Conservation (phyloP, 202 grass and related monocot species). For the Setaria viridis region DNA sequence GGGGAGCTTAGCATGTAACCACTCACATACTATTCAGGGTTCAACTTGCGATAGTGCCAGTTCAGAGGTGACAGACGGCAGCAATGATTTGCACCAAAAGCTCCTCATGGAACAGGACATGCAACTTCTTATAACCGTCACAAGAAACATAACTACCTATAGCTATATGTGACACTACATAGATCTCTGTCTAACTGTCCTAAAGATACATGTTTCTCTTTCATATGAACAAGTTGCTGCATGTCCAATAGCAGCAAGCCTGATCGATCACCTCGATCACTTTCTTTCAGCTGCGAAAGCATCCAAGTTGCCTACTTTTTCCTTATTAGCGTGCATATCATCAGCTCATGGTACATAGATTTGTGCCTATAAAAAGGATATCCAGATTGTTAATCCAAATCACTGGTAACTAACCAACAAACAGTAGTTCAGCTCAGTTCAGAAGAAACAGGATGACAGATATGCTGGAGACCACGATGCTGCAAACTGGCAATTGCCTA, state of each 20-base stretch:
- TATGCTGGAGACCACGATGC: neutral
- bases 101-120: slow-evolving; percentile 9
- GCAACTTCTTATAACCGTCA: slow-evolving; percentile 29
- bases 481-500: neutral
- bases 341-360: neutral
- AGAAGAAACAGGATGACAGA: neutral
- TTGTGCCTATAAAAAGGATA: slow-evolving; percentile 44
- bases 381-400: neutral
- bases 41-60: neutral
- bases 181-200: slow-evolving; percentile 6
- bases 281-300: slow-evolving; percentile 30
- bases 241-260: neutral
- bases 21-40: neutral
- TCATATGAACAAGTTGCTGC: slow-evolving; percentile 12
- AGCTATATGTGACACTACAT: neutral
- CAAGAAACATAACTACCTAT: neutral
- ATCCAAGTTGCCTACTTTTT: slow-evolving; percentile 33
- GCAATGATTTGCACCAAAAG: slow-evolving; percentile 20
- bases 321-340: neutral
- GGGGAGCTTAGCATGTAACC: neutral
- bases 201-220: slow-evolving; percentile 20
- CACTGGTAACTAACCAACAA: neutral
- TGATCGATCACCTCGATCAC: neutral
- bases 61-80: neutral
- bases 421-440: neutral